Percentiles rank a stretch among this genome's conserved stretches.
phyloP scores from a whole-genome alignment of 257 asterid species.

The Solanum acaule region DNA sequence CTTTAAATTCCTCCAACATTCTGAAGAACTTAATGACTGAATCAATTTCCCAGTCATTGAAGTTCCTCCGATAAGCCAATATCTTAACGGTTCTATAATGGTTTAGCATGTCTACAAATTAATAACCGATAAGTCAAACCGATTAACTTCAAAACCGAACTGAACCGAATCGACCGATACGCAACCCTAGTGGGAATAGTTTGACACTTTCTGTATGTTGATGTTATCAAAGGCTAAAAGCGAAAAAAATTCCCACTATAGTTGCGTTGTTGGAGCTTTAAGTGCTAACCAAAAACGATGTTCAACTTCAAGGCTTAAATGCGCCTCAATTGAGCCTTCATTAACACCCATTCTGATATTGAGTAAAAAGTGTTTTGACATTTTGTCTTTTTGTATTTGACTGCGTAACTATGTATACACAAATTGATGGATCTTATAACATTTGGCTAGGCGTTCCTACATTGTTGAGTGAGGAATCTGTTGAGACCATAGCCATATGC shows the following conservation, averaged over 20 bases:
- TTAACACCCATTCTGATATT: neutral
- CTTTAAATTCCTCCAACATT: too few species aligned
- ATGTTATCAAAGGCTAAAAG: neutral
- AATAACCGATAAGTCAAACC: neutral
- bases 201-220: neutral
- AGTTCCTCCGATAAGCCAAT: neutral
- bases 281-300: neutral
- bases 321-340: neutral
- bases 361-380: neutral
- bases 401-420: neutral
- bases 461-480: neutral
- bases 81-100: neutral
- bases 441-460: neutral
- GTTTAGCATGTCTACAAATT: neutral
- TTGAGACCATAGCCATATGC: neutral
- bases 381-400: neutral
- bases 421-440: neutral
- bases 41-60: too few species aligned
- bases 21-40: too few species aligned
- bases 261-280: neutral
- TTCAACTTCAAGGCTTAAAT: neutral
- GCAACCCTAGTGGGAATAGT: neutral
- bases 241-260: neutral
- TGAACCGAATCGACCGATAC: neutral
- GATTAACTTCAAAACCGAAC: neutral